Evolutionary conservation across 306 rosid species (phyloP), one percentile per base, ranked within the genome.

Genomic region (Corylus heterophylla): DNA sequence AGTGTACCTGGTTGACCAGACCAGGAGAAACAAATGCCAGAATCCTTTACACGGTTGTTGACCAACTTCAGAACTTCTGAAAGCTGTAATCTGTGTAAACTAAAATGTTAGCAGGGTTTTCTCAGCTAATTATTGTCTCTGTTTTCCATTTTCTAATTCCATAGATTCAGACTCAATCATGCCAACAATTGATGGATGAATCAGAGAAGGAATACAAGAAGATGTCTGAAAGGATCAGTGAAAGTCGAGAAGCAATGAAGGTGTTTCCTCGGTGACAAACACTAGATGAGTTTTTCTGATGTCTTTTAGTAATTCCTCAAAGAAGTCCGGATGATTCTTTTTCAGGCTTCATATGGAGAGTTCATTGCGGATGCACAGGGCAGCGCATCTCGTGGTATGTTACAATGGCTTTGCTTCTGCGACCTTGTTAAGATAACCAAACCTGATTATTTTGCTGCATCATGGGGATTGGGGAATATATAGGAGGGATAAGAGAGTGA

Each of bases 181-280:
- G 62, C 62, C 62, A 55, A n/a, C 62, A 7, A 55, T 20, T 55
- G 62, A n/a, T 55, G 22, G 62, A n/a, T 55, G 62, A 55, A 55
- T 20, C 62, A 55, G 62, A 89, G 78, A 91, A 89, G 87, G 97
- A 91, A 54, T 81, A 86, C 71, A 92, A 88, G 81, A 91, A 84
- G 82, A 79, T 89, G 48, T 90, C 91, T 45, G 87, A 86, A 73
- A 79, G 96, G 81, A 90, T 93, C 51, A 69, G 79, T 1, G 89
- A 92, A 87, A 89, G 91, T 82, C 85, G 85, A 81, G 96, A 92
- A 56, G 89, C 91, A 55, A 87, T 92, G 93, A 89, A 85, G 98
- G 98, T 91, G 54, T 71, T 62, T 50, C 63, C 50, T 55, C 17
- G 35, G 17, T 81, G 50, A 31, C n/a, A 69, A 49, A 72, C 55